Base-by-base conservation (phyloP, 768 basidiomycete species). In the Pleurotus salmoneostramineus region DNA sequence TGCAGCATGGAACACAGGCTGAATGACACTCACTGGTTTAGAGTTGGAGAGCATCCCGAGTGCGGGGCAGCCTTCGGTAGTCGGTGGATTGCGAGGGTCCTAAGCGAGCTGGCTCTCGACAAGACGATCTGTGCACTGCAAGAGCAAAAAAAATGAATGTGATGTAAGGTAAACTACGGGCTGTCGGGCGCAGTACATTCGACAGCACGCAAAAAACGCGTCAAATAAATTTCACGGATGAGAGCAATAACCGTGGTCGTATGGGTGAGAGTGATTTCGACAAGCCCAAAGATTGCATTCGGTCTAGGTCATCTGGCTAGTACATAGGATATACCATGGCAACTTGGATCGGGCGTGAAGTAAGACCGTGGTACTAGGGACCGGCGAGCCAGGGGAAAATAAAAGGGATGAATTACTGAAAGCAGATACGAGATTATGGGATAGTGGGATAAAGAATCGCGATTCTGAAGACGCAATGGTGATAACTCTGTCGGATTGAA, bases 21-120 rank as follows among this genome's bases (percentile, higher is more conserved):
- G 37, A n/a, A 15, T 50, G 50, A 51, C 50, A 51, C 36, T 51
- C 50, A 49, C 48, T 49, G 48, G 48, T 49, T 32, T 32, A 49
- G 33, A 34, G 48, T 17, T 32, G 21, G 11, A 17, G 7, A 12
- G 21, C 10, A 34, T 34, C 21, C 48, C 48, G 48, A 11, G 17
- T 6, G 48, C 48, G 17, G 33, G 33, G 10, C 10, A 32, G 6
- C 21, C 33, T 47, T 47, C 48, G 27, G 48, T 49, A 32, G 33
- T 11, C 7, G 48, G 31, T 49, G 48, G 27, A 32, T 8, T 32
- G 21, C 8, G 27, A 7, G 7, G 31, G 27, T 27, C 21, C 21
- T 27, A 27, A 27, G 21, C 21, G 21, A 27, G 21, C 21, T 27
- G 21, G 21, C 21, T 27, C 21, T 27, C 21, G 21, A 27, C 21